Evolutionary conservation across 441 rosid species (phyloP).

Genomic region (Gossypium trilobum): DNA sequence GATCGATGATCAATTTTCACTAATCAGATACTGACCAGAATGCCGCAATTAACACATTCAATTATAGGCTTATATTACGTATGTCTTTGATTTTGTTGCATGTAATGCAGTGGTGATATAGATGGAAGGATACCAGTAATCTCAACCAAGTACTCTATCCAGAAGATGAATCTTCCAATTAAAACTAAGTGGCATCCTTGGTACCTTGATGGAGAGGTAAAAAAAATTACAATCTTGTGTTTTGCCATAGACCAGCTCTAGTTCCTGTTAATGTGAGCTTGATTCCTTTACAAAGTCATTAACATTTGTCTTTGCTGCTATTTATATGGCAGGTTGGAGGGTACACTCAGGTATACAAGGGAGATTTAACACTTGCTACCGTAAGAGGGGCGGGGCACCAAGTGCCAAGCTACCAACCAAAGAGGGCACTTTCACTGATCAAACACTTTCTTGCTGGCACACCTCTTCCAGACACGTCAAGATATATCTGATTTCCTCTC

Average conservation of each 20-base stretch:
- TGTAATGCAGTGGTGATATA: slow-evolving; percentile 51
- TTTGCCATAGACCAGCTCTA: neutral
- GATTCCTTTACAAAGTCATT: neutral
- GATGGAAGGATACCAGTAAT: slow-evolving; percentile 74
- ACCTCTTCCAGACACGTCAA: slow-evolving; percentile 45
- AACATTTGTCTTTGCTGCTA: neutral
- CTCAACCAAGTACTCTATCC: slow-evolving; percentile 52
- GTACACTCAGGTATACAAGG: slow-evolving; percentile 51
- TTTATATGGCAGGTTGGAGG: slow-evolving; percentile 68
- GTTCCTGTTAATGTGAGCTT: neutral
- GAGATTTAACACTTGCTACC: slow-evolving; percentile 58
- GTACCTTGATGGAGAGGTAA: slow-evolving; percentile 50
- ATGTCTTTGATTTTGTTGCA: neutral
- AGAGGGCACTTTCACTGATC: slow-evolving; percentile 60
- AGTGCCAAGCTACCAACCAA: slow-evolving; percentile 78
- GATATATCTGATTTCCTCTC: slow-evolving; percentile 16
- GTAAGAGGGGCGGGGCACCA: slow-evolving; percentile 83
- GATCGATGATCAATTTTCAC: too few relatives aligned
- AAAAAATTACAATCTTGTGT: neutral
- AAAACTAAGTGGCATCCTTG: slow-evolving; percentile 68
- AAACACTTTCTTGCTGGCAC: slow-evolving; percentile 51
- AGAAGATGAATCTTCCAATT: slow-evolving; percentile 37
- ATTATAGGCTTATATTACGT: neutral
- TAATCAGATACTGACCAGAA: neutral
- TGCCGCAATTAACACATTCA: neutral